Base-by-base conservation (phyloP, 1,139 yeast genomes). In the Nakaseomyces glabratus region DNA sequence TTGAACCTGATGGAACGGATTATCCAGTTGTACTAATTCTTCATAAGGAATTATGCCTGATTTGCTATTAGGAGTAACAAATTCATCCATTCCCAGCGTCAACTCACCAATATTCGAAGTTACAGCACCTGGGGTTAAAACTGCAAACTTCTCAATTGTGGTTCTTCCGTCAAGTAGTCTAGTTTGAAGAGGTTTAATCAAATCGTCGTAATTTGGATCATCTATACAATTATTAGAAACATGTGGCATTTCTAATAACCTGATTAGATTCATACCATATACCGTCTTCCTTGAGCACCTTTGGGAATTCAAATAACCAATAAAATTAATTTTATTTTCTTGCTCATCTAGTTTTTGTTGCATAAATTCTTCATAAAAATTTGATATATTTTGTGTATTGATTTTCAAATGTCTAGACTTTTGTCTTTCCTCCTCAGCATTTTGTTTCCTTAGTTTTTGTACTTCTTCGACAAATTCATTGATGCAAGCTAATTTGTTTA, bases 51-150 rank as follows among this genome's bases (percentile, higher is more conserved):
- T 62, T 3, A 68, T 49, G 30, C 51, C 58, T 12, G 54, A 56
- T 35, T 44, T 47, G 7, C 47, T 39, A 16, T 46, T 46, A 2
- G 40, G n/a, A 0, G 44, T 21, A 24, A 51, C 28, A 44, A 46
- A 45, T 21, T 46, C 51, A 34, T 54, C 44, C 8, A 54, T 28
- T 2, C 55, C 60, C 18, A 53, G 12, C 1, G 71, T 45, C 39
- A 75, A 62, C 34, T 75, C 74, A 24, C 80, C 71, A 71, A 81
- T 68, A 53, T 88, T 93, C 39, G 82, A 63, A 1, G 86, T 73
- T 4, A 88, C 93, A 2, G 74, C 95, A 3, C 77, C 65, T 0
- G 99, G 98, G 0, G 98, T 90, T 3, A 90, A 71, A 44, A 85
- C 93, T 0, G 94, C 82, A 57, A 68, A 93, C 43, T 80, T 74